Evolutionary conservation across 805 yeast genomes (phyloP), one percentile per base, ranked within the genome.

Genomic region (Candida sithepensis): DNA sequence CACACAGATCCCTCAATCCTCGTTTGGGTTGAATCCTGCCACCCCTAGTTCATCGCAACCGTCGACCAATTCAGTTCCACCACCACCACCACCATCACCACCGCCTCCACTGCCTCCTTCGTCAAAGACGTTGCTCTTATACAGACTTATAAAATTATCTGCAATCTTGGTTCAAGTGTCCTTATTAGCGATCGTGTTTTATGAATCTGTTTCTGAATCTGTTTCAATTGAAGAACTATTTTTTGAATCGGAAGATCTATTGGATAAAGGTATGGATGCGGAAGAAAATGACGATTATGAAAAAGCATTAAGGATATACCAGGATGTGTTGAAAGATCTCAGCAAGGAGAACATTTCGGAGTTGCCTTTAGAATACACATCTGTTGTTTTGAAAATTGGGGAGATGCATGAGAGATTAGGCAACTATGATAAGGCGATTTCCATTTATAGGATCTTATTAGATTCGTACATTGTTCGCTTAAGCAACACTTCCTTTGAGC

Each of bases 331-430:
- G 33, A 71, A 78, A 66, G 79, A 39, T 73, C 71, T 0, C 8
- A 28, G 23, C n/a, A 13, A 21, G 59, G 84, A 59, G 77, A 78
- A 50, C 75, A 74, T 7, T 56, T 84, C 34, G 70, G 80, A 43
- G 94, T 12, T 30, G 5, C 8, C 16, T 7, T 30, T 30, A 30
- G 94, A 87, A 60, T 90, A 85, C 64, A 88, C 96, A 0, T 96
- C 97, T 0, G 77, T 89, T 41, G 91, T 88, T 60, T 70, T 90
- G 64, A 87, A 90, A 58, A 71, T 87, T 33, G 96, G 85, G 13
- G 95, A 89, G 58, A 82, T 88, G 84, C 86, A 79, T 63, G 96
- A 89, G 44, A 49, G 47, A 22, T 21, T 55, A 16, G 57, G 52
- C 8, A 43, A 57, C n/a, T 54, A 50, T 34, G 61, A 60, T 41